Conservation (phyloP, 345 rosid genomes). For the Camelina neglecta region DNA sequence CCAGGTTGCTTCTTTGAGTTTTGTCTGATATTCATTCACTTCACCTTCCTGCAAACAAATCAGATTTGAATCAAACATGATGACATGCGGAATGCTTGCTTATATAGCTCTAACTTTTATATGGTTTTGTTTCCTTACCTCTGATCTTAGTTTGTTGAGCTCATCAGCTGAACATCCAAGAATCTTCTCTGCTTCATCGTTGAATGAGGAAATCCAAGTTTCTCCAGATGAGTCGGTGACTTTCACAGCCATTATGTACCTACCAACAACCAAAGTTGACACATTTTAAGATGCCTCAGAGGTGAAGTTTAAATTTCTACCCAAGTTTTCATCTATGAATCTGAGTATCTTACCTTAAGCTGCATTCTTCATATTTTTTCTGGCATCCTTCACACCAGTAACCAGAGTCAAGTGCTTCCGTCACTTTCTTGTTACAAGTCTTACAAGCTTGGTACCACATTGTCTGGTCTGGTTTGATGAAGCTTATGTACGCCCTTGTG, state of each 20-base stretch:
- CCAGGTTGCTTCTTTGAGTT: constrained; percentile 87
- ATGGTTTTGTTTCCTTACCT: constrained; percentile 47
- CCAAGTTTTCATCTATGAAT: background rate
- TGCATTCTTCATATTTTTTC: constrained; percentile 78
- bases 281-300: constrained; percentile 7
- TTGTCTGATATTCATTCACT: constrained; percentile 57
- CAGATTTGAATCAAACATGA: background rate
- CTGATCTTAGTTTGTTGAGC: constrained; percentile 67
- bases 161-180: constrained; percentile 87
- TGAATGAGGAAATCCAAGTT: constrained; percentile 78
- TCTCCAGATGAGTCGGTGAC: constrained; percentile 82
- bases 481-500: constrained; percentile 68
- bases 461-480: constrained; percentile 83
- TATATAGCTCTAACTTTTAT: background rate
- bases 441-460: constrained; percentile 99
- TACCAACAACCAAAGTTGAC: constrained; percentile 33
- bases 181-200: constrained; percentile 75
- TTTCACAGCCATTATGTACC: constrained; percentile 78
- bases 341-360: constrained; percentile 58
- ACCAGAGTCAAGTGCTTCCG: constrained; percentile 83
- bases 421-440: constrained; percentile 92
- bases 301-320: background rate
- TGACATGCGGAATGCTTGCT: background rate
- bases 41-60: constrained; percentile 57
- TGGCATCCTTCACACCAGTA: constrained; percentile 99